phyloP scores from a whole-genome alignment of 164 flowering plant genomes.

The Malania oleifera region DNA sequence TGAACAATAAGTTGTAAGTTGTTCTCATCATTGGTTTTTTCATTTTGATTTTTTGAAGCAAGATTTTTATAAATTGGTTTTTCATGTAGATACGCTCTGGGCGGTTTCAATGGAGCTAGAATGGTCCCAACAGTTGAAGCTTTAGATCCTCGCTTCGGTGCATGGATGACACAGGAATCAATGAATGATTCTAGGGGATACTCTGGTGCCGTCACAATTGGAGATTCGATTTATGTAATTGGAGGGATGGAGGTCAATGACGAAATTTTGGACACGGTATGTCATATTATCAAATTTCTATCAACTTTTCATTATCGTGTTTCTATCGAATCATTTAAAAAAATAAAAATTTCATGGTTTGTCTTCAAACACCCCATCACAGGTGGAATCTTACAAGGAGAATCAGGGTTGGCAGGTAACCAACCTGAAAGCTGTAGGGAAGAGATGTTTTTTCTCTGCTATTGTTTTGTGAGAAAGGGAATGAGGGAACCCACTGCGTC shows the following conservation, averaged over 20 bases:
- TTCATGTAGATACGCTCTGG: conserved; percentile 43
- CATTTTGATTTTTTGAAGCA: background rate
- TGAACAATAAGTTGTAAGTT: conserved; percentile 50
- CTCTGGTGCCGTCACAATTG: background rate
- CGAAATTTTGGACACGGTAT: conserved; percentile 1
- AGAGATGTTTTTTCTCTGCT: conserved; percentile 35
- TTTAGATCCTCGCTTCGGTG: conserved; percentile 39
- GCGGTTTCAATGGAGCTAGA: conserved; percentile 38
- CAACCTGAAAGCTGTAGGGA: conserved; percentile 26
- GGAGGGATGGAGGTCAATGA: background rate
- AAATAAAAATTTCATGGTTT: background rate
- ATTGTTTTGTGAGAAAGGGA: conserved; percentile 23
- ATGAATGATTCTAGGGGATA: conserved; percentile 25
- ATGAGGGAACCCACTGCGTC: too few relatives aligned
- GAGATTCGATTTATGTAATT: conserved; percentile 1
- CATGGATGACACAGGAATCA: conserved; percentile 35
- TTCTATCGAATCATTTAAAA: background rate
- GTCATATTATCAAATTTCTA: background rate
- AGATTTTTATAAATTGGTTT: background rate
- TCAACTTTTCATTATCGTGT: background rate
- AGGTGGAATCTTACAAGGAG: conserved; percentile 41
- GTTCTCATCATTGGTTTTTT: background rate
- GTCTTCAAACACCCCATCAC: background rate
- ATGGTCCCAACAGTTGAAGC: conserved; percentile 41
- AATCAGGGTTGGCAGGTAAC: conserved; percentile 33